Percentiles rank a stretch among this genome's conserved stretches.
Conservation (phyloP, 2,329 filamentous ascomycete genomes). For the Aspergillus persii region DNA sequence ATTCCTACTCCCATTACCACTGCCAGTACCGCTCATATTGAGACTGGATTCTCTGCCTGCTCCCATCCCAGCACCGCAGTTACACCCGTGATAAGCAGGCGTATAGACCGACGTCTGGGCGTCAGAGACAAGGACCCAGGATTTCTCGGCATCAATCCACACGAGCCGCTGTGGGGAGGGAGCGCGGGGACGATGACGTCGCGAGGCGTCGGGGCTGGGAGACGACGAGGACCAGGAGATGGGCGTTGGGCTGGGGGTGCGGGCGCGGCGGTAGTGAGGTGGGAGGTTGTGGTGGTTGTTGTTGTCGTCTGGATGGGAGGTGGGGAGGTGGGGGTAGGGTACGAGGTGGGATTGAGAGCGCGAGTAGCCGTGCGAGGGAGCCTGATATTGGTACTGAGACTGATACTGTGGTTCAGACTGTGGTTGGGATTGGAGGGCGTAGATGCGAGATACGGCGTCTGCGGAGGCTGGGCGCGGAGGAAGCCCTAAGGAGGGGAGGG, state of each 20-base stretch:
- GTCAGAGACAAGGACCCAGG: slow-evolving; percentile 25
- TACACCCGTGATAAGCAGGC: not conserved
- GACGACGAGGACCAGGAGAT: not conserved
- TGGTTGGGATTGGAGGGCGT: not conserved
- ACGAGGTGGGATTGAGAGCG: not conserved
- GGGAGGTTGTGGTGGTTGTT: not conserved
- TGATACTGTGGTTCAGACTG: not conserved
- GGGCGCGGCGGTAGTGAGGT: not conserved
- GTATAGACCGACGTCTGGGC: not conserved
- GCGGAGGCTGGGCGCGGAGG: slow-evolving; percentile 19
- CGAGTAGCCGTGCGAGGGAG: not conserved
- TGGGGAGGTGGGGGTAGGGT: not conserved
- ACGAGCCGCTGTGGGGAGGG: slow-evolving; percentile 21
- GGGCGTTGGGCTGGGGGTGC: not conserved
- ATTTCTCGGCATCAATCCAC: slow-evolving; percentile 30
- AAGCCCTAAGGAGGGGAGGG: slow-evolving; percentile 5
- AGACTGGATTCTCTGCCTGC: too few relatives aligned
- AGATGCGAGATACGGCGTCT: slow-evolving; percentile 5
- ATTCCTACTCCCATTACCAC: too few relatives aligned
- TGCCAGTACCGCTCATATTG: too few relatives aligned
- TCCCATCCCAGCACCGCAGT: not conserved
- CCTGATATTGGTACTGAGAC: not conserved
- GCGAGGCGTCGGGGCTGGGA: not conserved
- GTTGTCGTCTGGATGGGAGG: not conserved
- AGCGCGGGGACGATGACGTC: slow-evolving; percentile 2